phyloP scores from a whole-genome alignment of 352 stramenopile genomes.

The Albugo candida region DNA sequence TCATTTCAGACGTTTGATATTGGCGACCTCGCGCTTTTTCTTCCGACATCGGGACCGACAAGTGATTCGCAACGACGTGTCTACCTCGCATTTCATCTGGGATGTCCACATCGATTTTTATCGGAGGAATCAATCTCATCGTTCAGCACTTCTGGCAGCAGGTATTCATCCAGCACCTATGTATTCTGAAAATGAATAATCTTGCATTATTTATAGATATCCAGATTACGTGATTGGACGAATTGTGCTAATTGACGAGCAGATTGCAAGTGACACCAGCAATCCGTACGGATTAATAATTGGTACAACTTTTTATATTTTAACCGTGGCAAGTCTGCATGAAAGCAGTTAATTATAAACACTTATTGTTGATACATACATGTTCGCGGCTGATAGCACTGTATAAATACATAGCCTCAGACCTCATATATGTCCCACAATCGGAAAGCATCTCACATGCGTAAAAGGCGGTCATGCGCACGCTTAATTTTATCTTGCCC shows the following conservation, averaged over 20 bases:
- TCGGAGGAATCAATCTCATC: constrained; percentile 78
- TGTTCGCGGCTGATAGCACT: too few relatives aligned
- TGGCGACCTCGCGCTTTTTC: constrained; percentile 67
- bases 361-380: too few relatives aligned
- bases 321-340: constrained; percentile 68
- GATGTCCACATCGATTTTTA: constrained; percentile 69
- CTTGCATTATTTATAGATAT: constrained; percentile 26
- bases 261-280: constrained; percentile 51
- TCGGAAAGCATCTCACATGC: too few relatives aligned
- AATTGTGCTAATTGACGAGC: constrained; percentile 77
- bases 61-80: constrained; percentile 49
- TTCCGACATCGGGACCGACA: constrained; percentile 60
- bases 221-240: constrained; percentile 74
- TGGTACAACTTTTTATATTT: constrained; percentile 69
- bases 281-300: constrained; percentile 65
- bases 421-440: too few relatives aligned
- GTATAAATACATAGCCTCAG: too few relatives aligned
- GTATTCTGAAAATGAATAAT: not conserved
- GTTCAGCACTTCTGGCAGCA: constrained; percentile 65
- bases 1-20: constrained; percentile 68
- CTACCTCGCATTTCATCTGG: constrained; percentile 74
- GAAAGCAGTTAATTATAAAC: constrained; percentile 15
- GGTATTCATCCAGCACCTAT: constrained; percentile 17
- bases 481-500: too few relatives aligned
- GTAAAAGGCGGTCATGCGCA: too few relatives aligned